Evolutionary conservation across 306 rosid genomes (phyloP).

Genomic region (Morella rubra): DNA sequence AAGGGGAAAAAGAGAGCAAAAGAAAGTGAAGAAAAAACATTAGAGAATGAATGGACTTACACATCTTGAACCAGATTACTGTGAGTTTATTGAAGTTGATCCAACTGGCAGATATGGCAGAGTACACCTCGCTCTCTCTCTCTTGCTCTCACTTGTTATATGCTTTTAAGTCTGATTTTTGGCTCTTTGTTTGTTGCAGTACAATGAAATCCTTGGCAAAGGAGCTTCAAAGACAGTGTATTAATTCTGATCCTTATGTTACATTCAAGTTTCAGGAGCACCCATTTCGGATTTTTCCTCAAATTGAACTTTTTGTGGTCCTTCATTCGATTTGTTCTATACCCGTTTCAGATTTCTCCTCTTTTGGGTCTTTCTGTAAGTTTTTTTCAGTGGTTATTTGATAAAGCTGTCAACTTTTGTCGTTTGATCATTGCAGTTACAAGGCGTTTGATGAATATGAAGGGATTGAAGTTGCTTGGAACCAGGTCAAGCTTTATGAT

Average conservation of each 20-base stretch:
- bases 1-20: slow-evolving; percentile 1
- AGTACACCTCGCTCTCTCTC: slow-evolving; percentile 36
- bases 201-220: slow-evolving; percentile 90
- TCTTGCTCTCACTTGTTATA: background rate
- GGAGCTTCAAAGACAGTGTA: slow-evolving; percentile 99
- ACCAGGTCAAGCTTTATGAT: slow-evolving; percentile 85
- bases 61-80: slow-evolving; percentile 53
- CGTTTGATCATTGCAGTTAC: slow-evolving; percentile 51
- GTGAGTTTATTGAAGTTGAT: slow-evolving; percentile 87
- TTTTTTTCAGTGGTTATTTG: slow-evolving; percentile 27
- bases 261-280: slow-evolving; percentile 4
- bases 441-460: slow-evolving; percentile 93
- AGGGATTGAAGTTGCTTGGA: slow-evolving; percentile 99
- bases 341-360: slow-evolving; percentile 32
- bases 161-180: slow-evolving; percentile 18
- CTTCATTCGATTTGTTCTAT: slow-evolving; percentile 13
- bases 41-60: slow-evolving; percentile 57
- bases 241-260: slow-evolving; percentile 26
- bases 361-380: slow-evolving; percentile 4
- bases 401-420: slow-evolving; percentile 9
- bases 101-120: slow-evolving; percentile 99
- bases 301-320: slow-evolving; percentile 4
- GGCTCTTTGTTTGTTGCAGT: slow-evolving; percentile 47
- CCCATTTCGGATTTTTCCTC: slow-evolving; percentile 9
- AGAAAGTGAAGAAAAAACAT: slow-evolving; percentile 13